A percentile compares a stretch with the other conserved stretches of the same genome.
phyloP scores from a whole-genome alignment of 345 rosid genomes.

The Gossypium turneri region DNA sequence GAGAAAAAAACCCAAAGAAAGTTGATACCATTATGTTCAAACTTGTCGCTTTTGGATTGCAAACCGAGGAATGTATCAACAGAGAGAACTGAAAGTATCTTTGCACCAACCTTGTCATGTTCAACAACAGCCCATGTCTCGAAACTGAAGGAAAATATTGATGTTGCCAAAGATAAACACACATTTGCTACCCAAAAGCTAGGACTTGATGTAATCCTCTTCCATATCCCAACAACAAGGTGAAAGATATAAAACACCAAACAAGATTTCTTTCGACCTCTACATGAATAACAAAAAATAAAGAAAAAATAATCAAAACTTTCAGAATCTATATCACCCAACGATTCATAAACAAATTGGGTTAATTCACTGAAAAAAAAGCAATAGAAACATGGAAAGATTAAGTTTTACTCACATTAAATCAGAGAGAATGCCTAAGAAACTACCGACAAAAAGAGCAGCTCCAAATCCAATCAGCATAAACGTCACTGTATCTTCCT shows the following conservation, averaged over 20 bases:
- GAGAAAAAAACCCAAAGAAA: constrained; percentile 19
- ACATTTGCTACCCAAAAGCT: constrained; percentile 52
- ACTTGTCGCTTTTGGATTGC: not conserved
- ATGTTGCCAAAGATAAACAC: constrained; percentile 66
- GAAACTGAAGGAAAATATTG: constrained; percentile 65
- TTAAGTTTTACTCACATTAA: constrained; percentile 46
- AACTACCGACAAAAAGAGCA: constrained; percentile 52
- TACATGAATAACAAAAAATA: constrained; percentile 23
- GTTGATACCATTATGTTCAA: not conserved
- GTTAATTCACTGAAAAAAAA: not conserved
- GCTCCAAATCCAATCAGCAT: constrained; percentile 59
- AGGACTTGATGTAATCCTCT: constrained; percentile 53
- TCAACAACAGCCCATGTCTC: constrained; percentile 85
- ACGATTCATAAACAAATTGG: not conserved
- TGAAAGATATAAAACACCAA: constrained; percentile 68
- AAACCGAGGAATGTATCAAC: not conserved
- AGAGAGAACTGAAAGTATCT: not conserved
- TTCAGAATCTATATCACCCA: not conserved
- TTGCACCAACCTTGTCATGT: constrained; percentile 67
- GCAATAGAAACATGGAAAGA: not conserved
- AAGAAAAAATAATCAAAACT: not conserved
- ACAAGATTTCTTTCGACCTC: constrained; percentile 77
- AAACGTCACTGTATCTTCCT: constrained; percentile 46
- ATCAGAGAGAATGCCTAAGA: constrained; percentile 71
- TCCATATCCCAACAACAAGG: constrained; percentile 67